Conservation (phyloP, 768 basidiomycete genomes). For the Calocybe cyanea region DNA sequence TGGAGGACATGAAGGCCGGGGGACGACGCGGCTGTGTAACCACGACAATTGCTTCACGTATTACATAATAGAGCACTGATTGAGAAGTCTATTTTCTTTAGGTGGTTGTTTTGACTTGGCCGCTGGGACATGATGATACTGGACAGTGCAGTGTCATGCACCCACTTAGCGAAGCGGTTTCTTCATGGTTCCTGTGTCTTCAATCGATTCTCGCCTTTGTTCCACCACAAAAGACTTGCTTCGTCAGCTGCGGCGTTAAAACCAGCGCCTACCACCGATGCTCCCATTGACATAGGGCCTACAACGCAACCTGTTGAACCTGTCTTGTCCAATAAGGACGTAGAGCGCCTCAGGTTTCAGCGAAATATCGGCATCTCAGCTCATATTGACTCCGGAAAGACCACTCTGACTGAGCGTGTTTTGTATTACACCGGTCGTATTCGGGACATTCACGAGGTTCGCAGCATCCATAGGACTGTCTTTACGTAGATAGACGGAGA, state of each 20-base stretch:
- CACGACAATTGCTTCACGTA: too few species aligned
- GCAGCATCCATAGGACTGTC: slow-evolving; percentile 24
- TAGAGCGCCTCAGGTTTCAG: slow-evolving; percentile 63
- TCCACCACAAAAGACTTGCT: slow-evolving; percentile 30
- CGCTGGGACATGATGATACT: slow-evolving; percentile 16
- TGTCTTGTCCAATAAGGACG: slow-evolving; percentile 62
- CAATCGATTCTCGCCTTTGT: slow-evolving; percentile 3
- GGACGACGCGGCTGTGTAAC: too few species aligned
- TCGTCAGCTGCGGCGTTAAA: slow-evolving; percentile 43
- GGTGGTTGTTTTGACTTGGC: too few species aligned
- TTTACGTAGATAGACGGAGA: slow-evolving; percentile 15
- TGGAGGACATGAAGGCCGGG: too few species aligned
- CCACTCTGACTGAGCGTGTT: slow-evolving; percentile 93
- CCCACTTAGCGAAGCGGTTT: slow-evolving; percentile 10
- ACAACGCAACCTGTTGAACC: slow-evolving; percentile 32
- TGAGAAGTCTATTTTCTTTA: too few species aligned
- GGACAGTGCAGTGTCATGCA: slow-evolving; percentile 17
- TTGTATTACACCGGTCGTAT: slow-evolving; percentile 96
- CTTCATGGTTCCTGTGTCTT: slow-evolving; percentile 3
- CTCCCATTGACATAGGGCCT: slow-evolving; percentile 7
- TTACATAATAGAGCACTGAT: too few species aligned
- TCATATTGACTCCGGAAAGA: slow-evolving; percentile 97
- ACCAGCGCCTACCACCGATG: slow-evolving; percentile 18
- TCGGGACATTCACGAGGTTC: slow-evolving; percentile 92
- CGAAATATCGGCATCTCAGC: slow-evolving; percentile 96